Conservation (phyloP, 805 yeast species). For the Wickerhamiella kazuoi region DNA sequence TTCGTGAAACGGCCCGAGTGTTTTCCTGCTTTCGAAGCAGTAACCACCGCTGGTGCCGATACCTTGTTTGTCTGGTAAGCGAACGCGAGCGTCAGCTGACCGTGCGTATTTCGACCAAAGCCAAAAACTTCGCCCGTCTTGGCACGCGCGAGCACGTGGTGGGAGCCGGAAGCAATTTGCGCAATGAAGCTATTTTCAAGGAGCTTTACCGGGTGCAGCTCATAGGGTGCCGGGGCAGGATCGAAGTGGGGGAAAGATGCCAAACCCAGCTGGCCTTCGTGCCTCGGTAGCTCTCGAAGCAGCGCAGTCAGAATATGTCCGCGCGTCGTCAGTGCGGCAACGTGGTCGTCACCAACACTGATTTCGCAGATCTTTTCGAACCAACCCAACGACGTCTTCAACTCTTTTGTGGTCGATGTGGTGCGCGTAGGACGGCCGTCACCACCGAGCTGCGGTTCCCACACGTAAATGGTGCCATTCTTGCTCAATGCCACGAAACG, state of each 20-base stretch:
- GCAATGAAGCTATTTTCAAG: conserved; percentile 36
- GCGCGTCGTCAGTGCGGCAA: conserved; percentile 39
- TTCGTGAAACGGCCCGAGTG: conserved; percentile 17
- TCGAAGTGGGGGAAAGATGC: conserved; percentile 55
- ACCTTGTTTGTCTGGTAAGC: conserved; percentile 46
- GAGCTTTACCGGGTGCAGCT: conserved; percentile 37
- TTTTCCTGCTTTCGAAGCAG: conserved; percentile 26
- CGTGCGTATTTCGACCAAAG: conserved; percentile 71
- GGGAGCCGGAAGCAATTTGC: conserved; percentile 54
- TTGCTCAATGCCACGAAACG: conserved; percentile 26
- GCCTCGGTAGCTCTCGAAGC: conserved; percentile 24
- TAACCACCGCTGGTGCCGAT: conserved; percentile 48
- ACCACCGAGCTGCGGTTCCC: conserved; percentile 7
- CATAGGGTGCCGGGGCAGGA: conserved; percentile 31
- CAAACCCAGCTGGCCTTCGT: conserved; percentile 68
- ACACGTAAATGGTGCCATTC: conserved; percentile 23
- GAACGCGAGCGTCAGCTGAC: conserved; percentile 67
- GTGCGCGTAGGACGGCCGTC: conserved; percentile 4
- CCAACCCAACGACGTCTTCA: conserved; percentile 14
- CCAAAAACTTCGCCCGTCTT: conserved; percentile 52
- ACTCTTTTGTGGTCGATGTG: background rate
- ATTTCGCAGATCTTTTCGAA: conserved; percentile 39
- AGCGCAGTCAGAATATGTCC: conserved; percentile 49
- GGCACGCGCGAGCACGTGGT: conserved; percentile 59
- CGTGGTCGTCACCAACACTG: conserved; percentile 47